These are phyloP conservation scores for Tuber calosporum DNA, from an alignment of 495 filamentous ascomycete genomes.

Conservation along the genomic window DNA sequence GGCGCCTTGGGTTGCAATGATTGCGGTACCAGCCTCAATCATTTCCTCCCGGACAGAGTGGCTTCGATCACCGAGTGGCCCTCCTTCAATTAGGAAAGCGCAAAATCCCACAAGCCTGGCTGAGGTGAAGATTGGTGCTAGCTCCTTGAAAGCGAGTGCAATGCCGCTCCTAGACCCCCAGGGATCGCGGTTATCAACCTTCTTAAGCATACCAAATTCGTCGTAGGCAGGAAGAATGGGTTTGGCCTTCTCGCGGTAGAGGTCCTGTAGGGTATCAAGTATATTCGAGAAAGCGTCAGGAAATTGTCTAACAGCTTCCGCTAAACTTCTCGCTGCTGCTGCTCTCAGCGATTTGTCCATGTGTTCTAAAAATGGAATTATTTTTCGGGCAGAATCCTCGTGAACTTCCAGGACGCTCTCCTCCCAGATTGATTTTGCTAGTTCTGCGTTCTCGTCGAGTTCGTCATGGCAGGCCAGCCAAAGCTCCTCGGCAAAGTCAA, in stretches of 20 bases:
- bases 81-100: constrained; percentile 72
- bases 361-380: constrained; percentile 71
- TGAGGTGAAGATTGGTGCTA: constrained; percentile 61
- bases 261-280: constrained; percentile 56
- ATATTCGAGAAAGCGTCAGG: constrained; percentile 52
- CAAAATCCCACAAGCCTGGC: constrained; percentile 67
- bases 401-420: constrained; percentile 72
- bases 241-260: constrained; percentile 70
- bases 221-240: constrained; percentile 75
- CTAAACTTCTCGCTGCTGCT: constrained; percentile 75
- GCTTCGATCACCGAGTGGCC: constrained; percentile 74
- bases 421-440: constrained; percentile 85
- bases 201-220: constrained; percentile 85
- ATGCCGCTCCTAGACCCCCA: constrained; percentile 88
- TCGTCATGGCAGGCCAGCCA: constrained; percentile 92
- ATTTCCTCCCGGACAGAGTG: constrained; percentile 72
- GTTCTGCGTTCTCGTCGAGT: constrained; percentile 74
- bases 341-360: constrained; percentile 71
- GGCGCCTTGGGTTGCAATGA: constrained; percentile 72
- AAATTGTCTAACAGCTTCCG: constrained; percentile 58
- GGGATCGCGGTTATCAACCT: constrained; percentile 71
- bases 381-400: constrained; percentile 55
- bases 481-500: constrained; percentile 77
- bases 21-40: constrained; percentile 79
- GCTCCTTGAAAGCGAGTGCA: constrained; percentile 73